Percentiles rank a stretch among this genome's conserved stretches.
Evolutionary conservation across 495 filamentous ascomycete genomes (phyloP).

Genomic region (Daldinia loculata): DNA sequence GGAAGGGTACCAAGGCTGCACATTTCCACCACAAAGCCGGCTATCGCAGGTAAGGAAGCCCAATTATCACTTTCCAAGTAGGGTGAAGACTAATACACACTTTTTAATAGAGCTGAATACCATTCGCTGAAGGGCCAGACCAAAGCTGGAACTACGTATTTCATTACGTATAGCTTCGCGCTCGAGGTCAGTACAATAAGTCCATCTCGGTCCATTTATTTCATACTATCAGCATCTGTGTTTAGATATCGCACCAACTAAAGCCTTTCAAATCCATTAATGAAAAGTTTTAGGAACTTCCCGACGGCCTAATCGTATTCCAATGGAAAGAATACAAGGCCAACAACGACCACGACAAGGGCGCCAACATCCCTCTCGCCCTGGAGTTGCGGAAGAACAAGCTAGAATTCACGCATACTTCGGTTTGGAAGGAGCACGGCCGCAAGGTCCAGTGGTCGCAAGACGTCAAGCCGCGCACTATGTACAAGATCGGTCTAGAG

Average conservation of each 20-base stretch:
- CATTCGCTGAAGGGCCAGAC: conserved; percentile 26
- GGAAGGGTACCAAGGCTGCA: conserved; percentile 15
- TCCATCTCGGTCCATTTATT: not conserved
- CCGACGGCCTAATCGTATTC: conserved; percentile 30
- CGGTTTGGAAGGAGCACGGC: conserved; percentile 18
- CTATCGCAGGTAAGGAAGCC: conserved; percentile 16
- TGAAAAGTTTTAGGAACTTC: conserved; percentile 16
- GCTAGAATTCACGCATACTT: conserved; percentile 24
- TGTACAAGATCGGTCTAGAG: conserved; percentile 32
- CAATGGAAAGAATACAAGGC: conserved; percentile 37
- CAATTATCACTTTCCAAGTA: too few species aligned
- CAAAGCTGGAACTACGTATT: conserved; percentile 34
- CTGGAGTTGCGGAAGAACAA: conserved; percentile 18
- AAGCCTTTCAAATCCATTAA: not conserved
- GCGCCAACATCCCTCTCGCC: conserved; percentile 30
- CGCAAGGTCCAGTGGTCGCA: conserved; percentile 32
- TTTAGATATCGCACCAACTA: not conserved
- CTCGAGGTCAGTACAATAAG: conserved; percentile 16
- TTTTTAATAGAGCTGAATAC: conserved; percentile 27
- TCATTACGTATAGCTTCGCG: conserved; percentile 31
- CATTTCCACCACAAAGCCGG: conserved; percentile 31
- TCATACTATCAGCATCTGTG: not conserved
- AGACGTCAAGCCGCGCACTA: conserved; percentile 15
- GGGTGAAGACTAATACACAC: not conserved
- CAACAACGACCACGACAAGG: conserved; percentile 27